A percentile compares a stretch with the other conserved stretches of the same genome.
These are phyloP conservation scores for Pichia manshurica DNA, from an alignment of 805 yeast genomes.

Conservation along the genomic window DNA sequence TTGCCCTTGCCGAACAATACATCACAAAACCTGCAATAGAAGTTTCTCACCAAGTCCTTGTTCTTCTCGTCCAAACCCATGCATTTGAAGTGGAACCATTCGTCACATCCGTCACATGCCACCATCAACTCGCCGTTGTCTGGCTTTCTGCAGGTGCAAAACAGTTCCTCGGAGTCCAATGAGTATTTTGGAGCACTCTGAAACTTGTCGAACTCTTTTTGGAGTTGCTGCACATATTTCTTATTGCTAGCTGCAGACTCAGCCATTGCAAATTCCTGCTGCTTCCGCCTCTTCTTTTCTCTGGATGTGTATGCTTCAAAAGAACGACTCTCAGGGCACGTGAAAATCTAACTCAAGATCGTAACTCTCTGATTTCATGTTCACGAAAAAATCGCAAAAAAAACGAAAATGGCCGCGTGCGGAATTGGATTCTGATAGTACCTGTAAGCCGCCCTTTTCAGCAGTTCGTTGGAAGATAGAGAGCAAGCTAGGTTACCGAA, in stretches of 20 bases:
- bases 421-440: too few relatives aligned
- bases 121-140: slow-evolving; percentile 84
- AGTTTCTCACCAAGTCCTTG: slow-evolving; percentile 54
- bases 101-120: slow-evolving; percentile 93
- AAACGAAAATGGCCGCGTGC: too few relatives aligned
- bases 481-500: too few relatives aligned
- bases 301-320: too few relatives aligned
- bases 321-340: too few relatives aligned
- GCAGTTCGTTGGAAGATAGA: too few relatives aligned
- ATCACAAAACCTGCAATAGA: slow-evolving; percentile 70
- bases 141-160: slow-evolving; percentile 71
- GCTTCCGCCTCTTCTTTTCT: too few relatives aligned
- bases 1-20: slow-evolving; percentile 39
- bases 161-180: slow-evolving; percentile 51
- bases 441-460: too few relatives aligned
- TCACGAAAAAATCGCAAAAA: too few relatives aligned
- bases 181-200: slow-evolving; percentile 35
- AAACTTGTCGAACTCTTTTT: slow-evolving; percentile 27
- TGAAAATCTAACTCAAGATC: too few relatives aligned
- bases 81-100: slow-evolving; percentile 87
- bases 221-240: slow-evolving; percentile 18
- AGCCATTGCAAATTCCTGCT: too few relatives aligned
- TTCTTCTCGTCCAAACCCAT: slow-evolving; percentile 50
- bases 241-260: background rate
- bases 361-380: too few relatives aligned